Conservation (phyloP, 352 stramenopile genomes). For the Phytophthora lateralis region DNA sequence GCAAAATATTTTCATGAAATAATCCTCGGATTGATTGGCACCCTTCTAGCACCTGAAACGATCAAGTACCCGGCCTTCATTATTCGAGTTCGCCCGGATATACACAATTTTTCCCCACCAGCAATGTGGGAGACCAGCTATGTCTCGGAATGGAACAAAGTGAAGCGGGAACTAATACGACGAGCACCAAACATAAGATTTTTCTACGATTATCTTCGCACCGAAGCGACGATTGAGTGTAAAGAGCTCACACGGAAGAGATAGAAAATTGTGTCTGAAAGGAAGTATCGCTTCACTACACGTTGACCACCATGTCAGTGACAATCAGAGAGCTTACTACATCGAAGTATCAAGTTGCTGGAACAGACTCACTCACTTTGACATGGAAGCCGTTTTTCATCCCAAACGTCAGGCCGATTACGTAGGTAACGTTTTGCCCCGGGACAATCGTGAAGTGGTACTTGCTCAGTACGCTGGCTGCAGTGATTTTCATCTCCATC, state of each 20-base stretch:
- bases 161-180: conserved; percentile 19
- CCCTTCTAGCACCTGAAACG: conserved; percentile 3
- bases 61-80: conserved; percentile 20
- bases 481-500: conserved; percentile 62
- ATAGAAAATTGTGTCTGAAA: neutral
- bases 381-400: conserved; percentile 37
- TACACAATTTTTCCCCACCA: conserved; percentile 22
- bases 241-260: neutral
- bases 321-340: neutral
- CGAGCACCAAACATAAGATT: conserved; percentile 15
- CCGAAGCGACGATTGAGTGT: conserved; percentile 13
- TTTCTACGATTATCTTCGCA: conserved; percentile 27
- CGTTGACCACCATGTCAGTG: neutral
- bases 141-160: conserved; percentile 21
- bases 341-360: neutral
- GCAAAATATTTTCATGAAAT: conserved; percentile 25
- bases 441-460: conserved; percentile 42
- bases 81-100: conserved; percentile 32
- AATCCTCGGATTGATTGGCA: conserved; percentile 10
- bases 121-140: conserved; percentile 22
- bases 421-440: conserved; percentile 35
- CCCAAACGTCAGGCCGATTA: conserved; percentile 31
- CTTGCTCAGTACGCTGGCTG: conserved; percentile 42
- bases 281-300: neutral
- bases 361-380: neutral